A percentile compares a stretch with the other conserved stretches of the same genome.
These are phyloP conservation scores for Ploettnerulaceae sp. DNA, from an alignment of 2,329 filamentous ascomycete genomes.

Conservation along the genomic window DNA sequence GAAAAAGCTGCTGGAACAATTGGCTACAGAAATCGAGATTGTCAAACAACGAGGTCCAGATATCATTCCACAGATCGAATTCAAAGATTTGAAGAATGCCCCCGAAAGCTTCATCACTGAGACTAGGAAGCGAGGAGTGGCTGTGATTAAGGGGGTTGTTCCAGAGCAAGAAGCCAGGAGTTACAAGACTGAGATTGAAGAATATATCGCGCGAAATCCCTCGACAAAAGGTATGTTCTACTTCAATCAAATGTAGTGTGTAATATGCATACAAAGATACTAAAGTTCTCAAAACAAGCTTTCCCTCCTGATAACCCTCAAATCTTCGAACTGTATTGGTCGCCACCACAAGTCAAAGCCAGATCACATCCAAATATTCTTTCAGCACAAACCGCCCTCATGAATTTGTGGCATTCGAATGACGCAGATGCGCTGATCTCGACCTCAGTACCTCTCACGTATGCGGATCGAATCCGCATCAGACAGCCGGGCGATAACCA, in stretches of 20 bases:
- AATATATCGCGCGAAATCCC: constrained; percentile 61
- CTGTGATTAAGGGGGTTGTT: constrained; percentile 61
- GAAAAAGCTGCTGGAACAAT: constrained; percentile 42
- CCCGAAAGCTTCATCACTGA: constrained; percentile 17
- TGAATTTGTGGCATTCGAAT: constrained; percentile 53
- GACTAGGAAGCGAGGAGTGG: constrained; percentile 26
- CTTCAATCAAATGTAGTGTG: neutral
- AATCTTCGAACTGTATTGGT: constrained; percentile 75
- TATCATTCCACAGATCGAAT: constrained; percentile 51
- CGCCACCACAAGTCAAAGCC: constrained; percentile 60
- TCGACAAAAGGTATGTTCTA: constrained; percentile 40
- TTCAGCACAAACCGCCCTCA: constrained; percentile 54
- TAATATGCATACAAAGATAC: neutral
- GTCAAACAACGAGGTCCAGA: constrained; percentile 42
- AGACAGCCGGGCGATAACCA: constrained; percentile 64
- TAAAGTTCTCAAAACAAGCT: constrained; percentile 35
- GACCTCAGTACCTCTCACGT: constrained; percentile 53
- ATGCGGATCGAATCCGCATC: constrained; percentile 63
- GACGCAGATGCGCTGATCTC: constrained; percentile 40
- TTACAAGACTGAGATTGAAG: constrained; percentile 60
- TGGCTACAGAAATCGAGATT: constrained; percentile 44
- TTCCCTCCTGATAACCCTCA: constrained; percentile 64
- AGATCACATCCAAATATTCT: constrained; percentile 63
- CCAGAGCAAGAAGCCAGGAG: constrained; percentile 56
- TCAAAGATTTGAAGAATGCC: constrained; percentile 36